phyloP scores from a whole-genome alignment of 2,329 filamentous ascomycete species.

The Dissoconium aciculare region DNA sequence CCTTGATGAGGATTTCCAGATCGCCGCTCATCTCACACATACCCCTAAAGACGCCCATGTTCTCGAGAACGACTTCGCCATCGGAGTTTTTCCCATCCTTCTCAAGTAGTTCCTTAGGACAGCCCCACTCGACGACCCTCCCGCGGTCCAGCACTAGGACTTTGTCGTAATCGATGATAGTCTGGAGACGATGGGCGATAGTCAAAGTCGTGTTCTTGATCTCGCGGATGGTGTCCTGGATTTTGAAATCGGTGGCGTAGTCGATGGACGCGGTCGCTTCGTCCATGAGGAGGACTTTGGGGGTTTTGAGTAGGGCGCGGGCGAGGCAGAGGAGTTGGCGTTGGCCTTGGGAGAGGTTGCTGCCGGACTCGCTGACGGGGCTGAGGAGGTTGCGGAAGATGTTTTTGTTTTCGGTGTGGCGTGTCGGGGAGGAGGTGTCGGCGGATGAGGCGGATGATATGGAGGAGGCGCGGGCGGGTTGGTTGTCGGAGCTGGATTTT shows the following conservation, averaged over 20 bases:
- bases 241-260: conserved; percentile 88
- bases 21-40: conserved; percentile 59
- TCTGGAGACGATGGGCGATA: conserved; percentile 88
- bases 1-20: conserved; percentile 40
- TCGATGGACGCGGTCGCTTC: conserved; percentile 96
- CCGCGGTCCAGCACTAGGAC: conserved; percentile 89
- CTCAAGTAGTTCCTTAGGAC: conserved; percentile 67
- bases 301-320: conserved; percentile 77
- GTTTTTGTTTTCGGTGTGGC: conserved; percentile 67
- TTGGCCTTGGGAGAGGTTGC: conserved; percentile 90
- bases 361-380: conserved; percentile 73
- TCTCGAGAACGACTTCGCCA: too few species aligned
- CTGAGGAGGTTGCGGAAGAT: conserved; percentile 79
- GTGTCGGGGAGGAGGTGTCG: conserved; percentile 21
- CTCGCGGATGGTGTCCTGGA: conserved; percentile 91
- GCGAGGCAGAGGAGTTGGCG: conserved; percentile 88
- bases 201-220: conserved; percentile 85
- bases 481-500: conserved; percentile 16
- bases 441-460: conserved; percentile 21
- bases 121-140: conserved; percentile 72
- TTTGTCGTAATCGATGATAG: conserved; percentile 96
- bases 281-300: conserved; percentile 95
- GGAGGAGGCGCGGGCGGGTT: conserved; percentile 5
- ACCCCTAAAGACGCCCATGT: conserved; percentile 48
- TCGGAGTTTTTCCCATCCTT: conserved; percentile 37